Base-by-base conservation (phyloP, 2,329 filamentous ascomycete species). In the Colletotrichum tropicicola region DNA sequence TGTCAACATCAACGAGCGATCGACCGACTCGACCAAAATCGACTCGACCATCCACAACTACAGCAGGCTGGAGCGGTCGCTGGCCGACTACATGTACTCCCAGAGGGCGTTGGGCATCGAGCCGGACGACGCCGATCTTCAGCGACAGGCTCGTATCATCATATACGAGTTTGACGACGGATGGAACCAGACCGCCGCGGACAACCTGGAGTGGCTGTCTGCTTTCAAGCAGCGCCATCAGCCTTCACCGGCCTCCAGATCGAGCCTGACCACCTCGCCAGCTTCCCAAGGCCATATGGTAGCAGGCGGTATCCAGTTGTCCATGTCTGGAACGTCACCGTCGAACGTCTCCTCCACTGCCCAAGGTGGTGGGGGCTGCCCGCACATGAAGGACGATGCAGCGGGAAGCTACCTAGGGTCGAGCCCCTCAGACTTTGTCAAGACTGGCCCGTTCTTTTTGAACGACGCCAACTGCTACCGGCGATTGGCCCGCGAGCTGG, bases 121-220 rank as follows among this genome's bases (percentile, higher is more conserved):
- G 49, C 83, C 85, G 0, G 80, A 80, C 0, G 85, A 90, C 64
- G 80, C 80, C 2, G 83, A 86, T 47, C 73, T 90, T 39, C 87
- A 89, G 69, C 78, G 77, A 27, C 79, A 88, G 69, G 87, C 87
- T 21, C 83, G 88, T 66, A 79, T 88, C 54, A 87, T 89, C 69
- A 87, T 90, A 21, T 89, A 88, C 73, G 86, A 88, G 48, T 84
- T 81, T 62, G 86, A 89, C 55, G 87, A 90, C 68, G 83, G 82
- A 9, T 89, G 87, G 87, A 89, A 89, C 67, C 87, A 89, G 70
- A 90, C 87, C 2, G 84, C 83, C 0, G 85, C 87, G 3, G 87
- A 90, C 67, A 86, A 87, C 65, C 68, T 77, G 3, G 73, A 79
- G 4, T 89, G 87, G 84, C 77, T 90, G 2, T 73, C 77, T 4